Conservation (phyloP, 2,329 filamentous ascomycete genomes). For the Rachicladosporium sp. region DNA sequence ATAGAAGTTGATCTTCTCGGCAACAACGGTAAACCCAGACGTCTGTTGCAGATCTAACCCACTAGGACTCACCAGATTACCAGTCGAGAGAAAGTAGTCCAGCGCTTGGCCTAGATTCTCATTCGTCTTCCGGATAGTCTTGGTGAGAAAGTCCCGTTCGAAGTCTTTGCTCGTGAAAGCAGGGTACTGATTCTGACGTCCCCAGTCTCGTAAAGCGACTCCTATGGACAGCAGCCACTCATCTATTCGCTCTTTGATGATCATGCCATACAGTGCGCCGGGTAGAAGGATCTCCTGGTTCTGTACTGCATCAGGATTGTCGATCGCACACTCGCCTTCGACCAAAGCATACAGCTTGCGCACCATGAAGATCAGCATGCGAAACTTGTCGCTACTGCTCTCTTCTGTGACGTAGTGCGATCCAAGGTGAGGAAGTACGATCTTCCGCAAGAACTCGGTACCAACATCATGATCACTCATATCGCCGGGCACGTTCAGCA, state of each 20-base stretch:
- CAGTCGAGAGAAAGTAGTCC: slow-evolving; percentile 93
- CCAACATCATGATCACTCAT: slow-evolving; percentile 82
- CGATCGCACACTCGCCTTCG: slow-evolving; percentile 79
- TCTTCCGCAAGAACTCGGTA: slow-evolving; percentile 76
- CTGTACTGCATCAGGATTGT: slow-evolving; percentile 93
- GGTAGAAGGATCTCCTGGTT: slow-evolving; percentile 92
- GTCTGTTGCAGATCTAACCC: slow-evolving; percentile 90
- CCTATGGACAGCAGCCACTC: slow-evolving; percentile 66
- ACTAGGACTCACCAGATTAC: slow-evolving; percentile 81
- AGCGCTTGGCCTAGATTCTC: slow-evolving; percentile 78
- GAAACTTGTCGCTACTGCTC: slow-evolving; percentile 86
- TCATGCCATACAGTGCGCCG: slow-evolving; percentile 87
- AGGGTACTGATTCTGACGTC: slow-evolving; percentile 36
- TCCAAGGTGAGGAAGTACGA: slow-evolving; percentile 85
- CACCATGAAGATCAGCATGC: slow-evolving; percentile 88
- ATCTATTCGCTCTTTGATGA: slow-evolving; percentile 87
- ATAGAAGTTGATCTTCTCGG: slow-evolving; percentile 97
- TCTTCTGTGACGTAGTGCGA: slow-evolving; percentile 70
- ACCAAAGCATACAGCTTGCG: slow-evolving; percentile 89
- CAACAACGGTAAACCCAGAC: slow-evolving; percentile 90
- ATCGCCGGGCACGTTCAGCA: slow-evolving; percentile 71
- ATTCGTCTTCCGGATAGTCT: slow-evolving; percentile 69
- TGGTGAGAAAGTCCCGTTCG: slow-evolving; percentile 62
- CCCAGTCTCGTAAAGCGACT: slow-evolving; percentile 37
- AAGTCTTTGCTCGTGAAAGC: slow-evolving; percentile 68